Evolutionary conservation across 2,329 filamentous ascomycete genomes (phyloP), one percentile per base, ranked within the genome.

Genomic region (Fusarium pilosicola): DNA sequence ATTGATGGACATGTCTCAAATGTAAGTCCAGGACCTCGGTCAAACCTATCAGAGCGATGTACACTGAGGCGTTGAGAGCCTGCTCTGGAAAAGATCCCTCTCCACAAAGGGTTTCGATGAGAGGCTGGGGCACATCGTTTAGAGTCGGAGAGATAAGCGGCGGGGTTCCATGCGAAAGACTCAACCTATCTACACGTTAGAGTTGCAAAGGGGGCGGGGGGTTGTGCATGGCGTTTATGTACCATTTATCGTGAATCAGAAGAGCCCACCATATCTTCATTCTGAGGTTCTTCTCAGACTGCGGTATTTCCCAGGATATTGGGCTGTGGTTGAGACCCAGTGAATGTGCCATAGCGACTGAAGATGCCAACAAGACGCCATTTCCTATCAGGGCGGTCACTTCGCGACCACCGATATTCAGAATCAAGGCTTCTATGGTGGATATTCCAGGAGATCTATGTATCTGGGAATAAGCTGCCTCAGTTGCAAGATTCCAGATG

Each of bases 401-500:
- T 3, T 90, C 90, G 6, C 90, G 83, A 3, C 90, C 90, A 2
- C 86, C 87, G 5, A 91, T 80, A 73, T 92, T 90, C 15, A 92
- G 83, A 14, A 91, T 78, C 10, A 88, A 86, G 5, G 89, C 86
- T 28, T 87, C 84, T 30, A 92, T 85, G 2, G 88, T 89, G 3
- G 89, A 88, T 48, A 91, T 81, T 3, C 89, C 88, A 0, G 89
- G 89, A 0, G 87, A 87, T 3, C 88, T 84, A 56, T 89, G 86
- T 12, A 91, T 86, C 65, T 91, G 89, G 1, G 86, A 88, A 70
- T 90, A 89, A 7, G 90, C 82, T 3, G 89, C 88, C 59, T 88
- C 88, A 26, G 86, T 88, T 12, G 89, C 89, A 65, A 90, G 84
- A 65, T 91, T 91, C 85, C 90, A 90, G 14, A 89, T 86, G 76